Base-by-base conservation (phyloP, 371 early-diverging fungal genomes). In the Actinomucor elegans region DNA sequence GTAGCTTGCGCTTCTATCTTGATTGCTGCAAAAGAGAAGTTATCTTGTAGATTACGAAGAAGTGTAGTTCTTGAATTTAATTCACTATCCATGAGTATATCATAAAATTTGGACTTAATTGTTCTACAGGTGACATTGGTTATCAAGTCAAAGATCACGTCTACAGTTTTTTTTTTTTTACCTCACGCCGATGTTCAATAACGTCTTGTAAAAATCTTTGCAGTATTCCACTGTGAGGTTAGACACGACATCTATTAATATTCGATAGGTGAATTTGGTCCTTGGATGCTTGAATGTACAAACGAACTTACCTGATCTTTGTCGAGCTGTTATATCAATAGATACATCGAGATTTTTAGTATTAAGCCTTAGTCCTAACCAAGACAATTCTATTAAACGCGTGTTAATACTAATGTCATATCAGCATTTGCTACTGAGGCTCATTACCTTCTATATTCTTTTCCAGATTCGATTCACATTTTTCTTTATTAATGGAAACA, bases 351-450 rank as follows among this genome's bases (percentile, higher is more conserved):
- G 68, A 2, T 73, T 81, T 34, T 57, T 64, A 10, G 83, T 76
- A 48, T 92, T 58, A 23, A 95, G 74, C 0, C 85, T 52, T 7
- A 88, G 61, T 0, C 95, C 95, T 46, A 94, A 87, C 89, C 93
- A 95, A 2, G 94, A 86, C 58, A 95, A 91, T 14, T 80, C 89
- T 87, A 67, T 23, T n/a, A 1, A 3, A 32, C 1, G 3, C n/a
- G 4, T 4, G 20, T 32, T 20, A 15, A 26, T 6, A 20, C 9
- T 27, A 15, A 18, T 44, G 38, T 59, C 38, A 18, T 31, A 15
- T 14, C 12, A 24, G 28, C 15, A n/a, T n/a, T n/a, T n/a, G n/a
- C n/a, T n/a, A n/a, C n/a, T n/a, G n/a, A n/a, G n/a, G n/a, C n/a
- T 2, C 1, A 17, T 52, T 49, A 59, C 60, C 60, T 14, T 52